These are phyloP conservation scores for Scalesia atractyloides DNA, from an alignment of 129 eudicot species.

Conservation along the genomic window DNA sequence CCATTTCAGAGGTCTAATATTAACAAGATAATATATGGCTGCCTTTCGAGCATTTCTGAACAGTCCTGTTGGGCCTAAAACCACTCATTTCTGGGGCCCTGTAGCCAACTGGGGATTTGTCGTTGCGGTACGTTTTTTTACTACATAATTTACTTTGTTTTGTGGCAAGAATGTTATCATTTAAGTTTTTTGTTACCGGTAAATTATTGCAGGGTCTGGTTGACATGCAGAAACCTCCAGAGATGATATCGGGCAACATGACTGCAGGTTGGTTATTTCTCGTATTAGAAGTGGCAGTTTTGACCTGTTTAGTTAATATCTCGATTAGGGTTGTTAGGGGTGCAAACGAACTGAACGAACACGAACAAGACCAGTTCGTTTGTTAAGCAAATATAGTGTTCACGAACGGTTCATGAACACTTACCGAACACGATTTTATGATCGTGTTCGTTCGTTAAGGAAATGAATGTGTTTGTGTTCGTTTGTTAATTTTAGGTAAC, in stretches of 20 bases:
- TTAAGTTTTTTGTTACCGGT: conserved; percentile 6
- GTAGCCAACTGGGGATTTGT: conserved; percentile 91
- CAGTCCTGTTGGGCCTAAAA: conserved; percentile 92
- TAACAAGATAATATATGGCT: conserved; percentile 50
- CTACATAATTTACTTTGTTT: conserved; percentile 6
- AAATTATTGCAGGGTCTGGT: conserved; percentile 63
- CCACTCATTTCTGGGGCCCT: conserved; percentile 94
- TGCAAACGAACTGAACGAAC: too few species aligned
- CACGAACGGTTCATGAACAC: too few species aligned
- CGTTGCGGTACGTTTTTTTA: conserved; percentile 56
- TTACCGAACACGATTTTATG: too few species aligned
- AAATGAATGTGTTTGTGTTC: too few species aligned
- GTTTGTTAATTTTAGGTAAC: too few species aligned
- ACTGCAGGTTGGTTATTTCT: conserved; percentile 53
- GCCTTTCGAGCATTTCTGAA: conserved; percentile 70
- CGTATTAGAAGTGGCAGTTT: background rate
- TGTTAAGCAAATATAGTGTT: too few species aligned
- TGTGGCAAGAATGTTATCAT: background rate
- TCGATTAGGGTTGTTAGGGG: background rate
- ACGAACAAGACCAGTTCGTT: too few species aligned
- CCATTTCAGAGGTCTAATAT: conserved; percentile 25
- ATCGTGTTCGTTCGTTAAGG: too few species aligned
- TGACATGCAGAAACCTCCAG: conserved; percentile 90
- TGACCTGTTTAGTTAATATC: background rate
- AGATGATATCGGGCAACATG: conserved; percentile 92